Evolutionary conservation across 306 rosid genomes (phyloP).

Genomic region (Fragaria vesca): DNA sequence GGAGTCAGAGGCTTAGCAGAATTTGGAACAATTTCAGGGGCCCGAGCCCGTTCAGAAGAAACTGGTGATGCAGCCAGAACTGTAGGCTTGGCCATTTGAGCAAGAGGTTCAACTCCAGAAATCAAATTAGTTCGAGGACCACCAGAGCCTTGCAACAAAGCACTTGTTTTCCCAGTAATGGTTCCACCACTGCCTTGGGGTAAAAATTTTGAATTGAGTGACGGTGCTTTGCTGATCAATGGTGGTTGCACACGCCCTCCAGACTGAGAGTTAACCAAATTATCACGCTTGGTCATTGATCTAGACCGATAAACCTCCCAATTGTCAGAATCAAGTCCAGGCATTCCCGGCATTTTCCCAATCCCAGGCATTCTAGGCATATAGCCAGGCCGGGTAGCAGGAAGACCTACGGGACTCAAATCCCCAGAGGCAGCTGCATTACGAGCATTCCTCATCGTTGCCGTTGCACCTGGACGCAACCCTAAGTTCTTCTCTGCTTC

Average conservation of each 20-base stretch:
- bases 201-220: slow-evolving; percentile 34
- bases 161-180: slow-evolving; percentile 41
- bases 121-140: slow-evolving; percentile 15
- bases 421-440: slow-evolving; percentile 27
- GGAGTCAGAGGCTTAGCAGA: slow-evolving; percentile 29
- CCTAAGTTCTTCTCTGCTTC: slow-evolving; percentile 51
- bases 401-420: slow-evolving; percentile 32
- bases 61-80: slow-evolving; percentile 9
- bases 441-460: slow-evolving; percentile 38
- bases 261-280: slow-evolving; percentile 13
- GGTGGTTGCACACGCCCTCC: slow-evolving; percentile 24
- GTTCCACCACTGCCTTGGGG: slow-evolving; percentile 43
- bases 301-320: slow-evolving; percentile 40
- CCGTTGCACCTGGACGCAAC: slow-evolving; percentile 38
- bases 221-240: slow-evolving; percentile 24
- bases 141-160: slow-evolving; percentile 32
- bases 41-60: slow-evolving; percentile 18
- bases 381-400: slow-evolving; percentile 29
- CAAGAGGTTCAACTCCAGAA: slow-evolving; percentile 12
- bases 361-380: slow-evolving; percentile 43
- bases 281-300: slow-evolving; percentile 26
- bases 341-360: slow-evolving; percentile 41
- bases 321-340: slow-evolving; percentile 35
- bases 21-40: slow-evolving; percentile 9
- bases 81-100: slow-evolving; percentile 21